phyloP scores from a whole-genome alignment of 2,329 filamentous ascomycete genomes.

The Cordyceps fumosorosea region DNA sequence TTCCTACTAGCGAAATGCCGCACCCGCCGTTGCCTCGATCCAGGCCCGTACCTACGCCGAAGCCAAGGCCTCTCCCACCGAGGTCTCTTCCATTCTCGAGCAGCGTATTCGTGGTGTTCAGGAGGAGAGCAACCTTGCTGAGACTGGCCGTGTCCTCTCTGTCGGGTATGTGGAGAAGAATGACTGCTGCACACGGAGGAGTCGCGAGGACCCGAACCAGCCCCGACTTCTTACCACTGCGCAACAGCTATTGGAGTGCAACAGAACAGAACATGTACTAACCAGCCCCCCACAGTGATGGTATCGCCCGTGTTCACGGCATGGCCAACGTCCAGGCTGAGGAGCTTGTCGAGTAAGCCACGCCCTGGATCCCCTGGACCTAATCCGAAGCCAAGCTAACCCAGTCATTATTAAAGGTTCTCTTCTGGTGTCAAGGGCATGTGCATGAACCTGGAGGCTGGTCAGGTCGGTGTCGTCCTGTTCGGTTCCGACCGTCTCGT shows the following conservation, averaged over 20 bases:
- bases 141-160: conserved; percentile 97
- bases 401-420: conserved; percentile 58
- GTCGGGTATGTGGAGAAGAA: conserved; percentile 72
- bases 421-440: conserved; percentile 99
- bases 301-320: conserved; percentile 99
- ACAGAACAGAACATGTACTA: neutral
- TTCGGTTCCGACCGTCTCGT: conserved; percentile 99
- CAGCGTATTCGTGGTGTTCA: conserved; percentile 98
- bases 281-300: conserved; percentile 63
- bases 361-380: neutral
- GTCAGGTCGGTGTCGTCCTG: conserved; percentile 99
- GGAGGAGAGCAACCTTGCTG: conserved; percentile 91
- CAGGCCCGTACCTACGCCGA: conserved; percentile 87
- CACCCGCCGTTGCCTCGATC: conserved; percentile 64
- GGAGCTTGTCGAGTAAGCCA: conserved; percentile 96
- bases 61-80: conserved; percentile 90
- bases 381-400: conserved; percentile 13
- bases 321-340: conserved; percentile 99
- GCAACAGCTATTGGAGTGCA: neutral
- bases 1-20: conserved; percentile 72
- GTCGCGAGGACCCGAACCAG: neutral
- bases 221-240: neutral
- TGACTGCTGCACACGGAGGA: neutral
- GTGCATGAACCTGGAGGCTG: conserved; percentile 99
- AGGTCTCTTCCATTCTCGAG: conserved; percentile 99